A percentile compares a stretch with the other conserved stretches of the same genome.
Evolutionary conservation across 345 rosid genomes (phyloP).

Genomic region (Erodium maritimum): DNA sequence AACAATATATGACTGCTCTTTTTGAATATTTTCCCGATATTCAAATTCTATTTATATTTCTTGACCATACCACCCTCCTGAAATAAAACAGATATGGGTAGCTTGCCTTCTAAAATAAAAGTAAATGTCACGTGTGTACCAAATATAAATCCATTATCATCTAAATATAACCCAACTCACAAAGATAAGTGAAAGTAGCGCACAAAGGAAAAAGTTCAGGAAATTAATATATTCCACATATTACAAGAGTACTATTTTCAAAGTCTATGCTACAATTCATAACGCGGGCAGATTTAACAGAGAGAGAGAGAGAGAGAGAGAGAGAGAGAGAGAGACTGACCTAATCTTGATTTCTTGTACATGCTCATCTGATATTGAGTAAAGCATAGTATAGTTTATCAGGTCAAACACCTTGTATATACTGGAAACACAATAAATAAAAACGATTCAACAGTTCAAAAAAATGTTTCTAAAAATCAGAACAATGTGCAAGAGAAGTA

Average conservation of each 20-base stretch:
- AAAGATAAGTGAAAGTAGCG: not conserved
- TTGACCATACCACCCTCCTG: not conserved
- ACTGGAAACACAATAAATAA: constrained; percentile 26
- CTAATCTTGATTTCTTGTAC: constrained; percentile 98
- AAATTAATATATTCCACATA: not conserved
- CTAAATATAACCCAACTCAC: not conserved
- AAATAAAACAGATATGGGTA: not conserved
- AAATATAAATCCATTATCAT: not conserved
- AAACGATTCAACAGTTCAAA: too few species aligned
- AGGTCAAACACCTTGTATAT: constrained; percentile 95
- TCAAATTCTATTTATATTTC: too few species aligned
- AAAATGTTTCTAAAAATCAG: constrained; percentile 1
- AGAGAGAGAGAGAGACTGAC: constrained; percentile 20
- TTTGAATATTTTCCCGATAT: not conserved
- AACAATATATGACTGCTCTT: not conserved
- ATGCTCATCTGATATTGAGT: constrained; percentile 75
- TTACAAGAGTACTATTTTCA: not conserved
- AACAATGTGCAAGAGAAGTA: constrained; percentile 6
- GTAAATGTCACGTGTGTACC: too few species aligned
- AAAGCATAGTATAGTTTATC: constrained; percentile 81
- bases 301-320: constrained; percentile 15
- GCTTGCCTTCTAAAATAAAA: not conserved
- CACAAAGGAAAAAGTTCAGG: not conserved
- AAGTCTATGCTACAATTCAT: too few species aligned
- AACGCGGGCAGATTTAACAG: not conserved